Evolutionary conservation across 2,329 filamentous ascomycete genomes (phyloP), one percentile per base, ranked within the genome.

Genomic region (Verticillium albo-atrum): DNA sequence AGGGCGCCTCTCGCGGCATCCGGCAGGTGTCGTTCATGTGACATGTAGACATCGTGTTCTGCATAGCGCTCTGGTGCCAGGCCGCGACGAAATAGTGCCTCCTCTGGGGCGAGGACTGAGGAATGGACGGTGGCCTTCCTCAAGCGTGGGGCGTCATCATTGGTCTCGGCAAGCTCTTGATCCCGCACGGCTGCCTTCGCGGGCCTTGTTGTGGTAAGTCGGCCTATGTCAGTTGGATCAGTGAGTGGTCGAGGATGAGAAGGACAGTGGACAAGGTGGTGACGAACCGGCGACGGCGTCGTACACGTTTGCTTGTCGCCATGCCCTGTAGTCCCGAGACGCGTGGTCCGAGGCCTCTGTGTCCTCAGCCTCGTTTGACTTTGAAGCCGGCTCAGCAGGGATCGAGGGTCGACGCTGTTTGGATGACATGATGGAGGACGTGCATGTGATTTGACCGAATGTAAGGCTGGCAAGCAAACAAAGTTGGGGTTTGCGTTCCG

Each of bases 41-140:
- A 83, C 66, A 83, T 85, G 74, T 92, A 93, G 62, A 89, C 79
- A 71, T 92, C 89, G 61, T 85, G 81, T 72, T 92, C 89, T 58
- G 82, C 82, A 68, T 86, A 91, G 57, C 89, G 85, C 23, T 79
- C 74, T 2, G 89, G 89, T 1, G 89, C 89, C 61, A 82, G 76
- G 63, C 78, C 79, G 54, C 83, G 82, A 28, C 84, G 84, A 71
- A 91, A 92, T 4, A 93, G 80, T 1, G 89, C 84, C 60, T 91
- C 86, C 58, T 92, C 89, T 2, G 90, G 89, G 2, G 87, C 79
- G 5, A 90, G 73, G 9, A 67, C 69, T 6, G 72, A 64, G 57
- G 77, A 70, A 56, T 70, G 70, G 23, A 69, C 63, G 27, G 64
- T 59, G 57, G 69, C 65, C 30, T 68, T 64, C 56, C 65, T 68